Evolutionary conservation across 1,139 yeast species (phyloP), one percentile per base, ranked within the genome.

Genomic region (Geotrichum carabidarum): DNA sequence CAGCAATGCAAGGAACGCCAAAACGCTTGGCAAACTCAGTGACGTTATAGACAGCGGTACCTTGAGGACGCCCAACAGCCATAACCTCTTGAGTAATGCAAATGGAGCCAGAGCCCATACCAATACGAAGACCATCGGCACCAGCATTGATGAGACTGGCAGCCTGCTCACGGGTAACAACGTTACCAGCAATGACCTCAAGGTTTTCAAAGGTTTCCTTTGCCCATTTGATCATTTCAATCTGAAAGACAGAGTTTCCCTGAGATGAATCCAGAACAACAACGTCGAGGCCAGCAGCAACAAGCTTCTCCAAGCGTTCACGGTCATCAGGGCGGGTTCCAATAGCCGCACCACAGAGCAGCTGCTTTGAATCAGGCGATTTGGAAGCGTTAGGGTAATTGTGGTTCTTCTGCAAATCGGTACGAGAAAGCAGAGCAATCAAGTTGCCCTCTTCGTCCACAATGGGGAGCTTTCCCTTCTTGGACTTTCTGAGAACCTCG

Each of bases 21-120:
- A 89, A 89, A 71, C 81, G 79, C 74, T 82, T 83, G 64, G 96
- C 91, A 71, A 89, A 87, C 76, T 89, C 91, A 60, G 90, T 78
- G 52, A 89, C 96, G 60, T 82, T 83, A 77, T 80, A 88, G 55
- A 89, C 96, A 58, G 96, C 96, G 60, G 96, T 88, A 76, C 98
- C 99, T 79, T 94, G 99, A 58, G 99, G 99, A 81, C 99, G 91
- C 76, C 99, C 99, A 77, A 96, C 95, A 52, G 99, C 99, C 99
- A 93, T 93, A 59, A 93, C 99, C 77, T 93, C 99, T 78, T 94
- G 99, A 57, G 99, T 93, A 70, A 93, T 94, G 81, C 98, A 93
- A 70, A 93, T 93, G 58, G 97, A 89, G 69, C 99, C 99, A 44
- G 98, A 89, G 68, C 99, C 99, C 99, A 93, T 93, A 77, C 99